A percentile compares a stretch with the other conserved stretches of the same genome.
These are phyloP conservation scores for Ophiosphaerella herpotricha DNA, from an alignment of 2,329 filamentous ascomycete species.

Conservation along the genomic window DNA sequence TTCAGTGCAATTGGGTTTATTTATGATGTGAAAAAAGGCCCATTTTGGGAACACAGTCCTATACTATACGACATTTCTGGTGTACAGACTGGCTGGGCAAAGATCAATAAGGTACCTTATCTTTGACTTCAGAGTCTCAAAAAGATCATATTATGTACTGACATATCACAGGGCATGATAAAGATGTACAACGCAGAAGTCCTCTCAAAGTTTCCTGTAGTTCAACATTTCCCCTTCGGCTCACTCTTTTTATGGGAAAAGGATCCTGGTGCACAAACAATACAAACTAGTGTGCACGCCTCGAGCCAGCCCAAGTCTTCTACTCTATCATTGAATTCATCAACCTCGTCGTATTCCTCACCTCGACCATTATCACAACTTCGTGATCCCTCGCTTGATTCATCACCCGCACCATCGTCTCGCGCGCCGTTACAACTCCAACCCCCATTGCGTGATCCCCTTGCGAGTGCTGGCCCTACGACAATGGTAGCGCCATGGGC, in stretches of 20 bases:
- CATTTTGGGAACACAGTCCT: constrained; percentile 93
- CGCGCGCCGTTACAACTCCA: constrained; percentile 10
- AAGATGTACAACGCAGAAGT: constrained; percentile 99
- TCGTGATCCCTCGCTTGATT: constrained; percentile 32
- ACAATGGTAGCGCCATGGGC: constrained; percentile 15
- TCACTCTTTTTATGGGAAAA: constrained; percentile 55
- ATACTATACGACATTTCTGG: constrained; percentile 94
- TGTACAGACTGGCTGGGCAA: constrained; percentile 87
- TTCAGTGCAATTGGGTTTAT: constrained; percentile 97
- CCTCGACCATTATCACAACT: constrained; percentile 26
- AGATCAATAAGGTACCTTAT: constrained; percentile 72
- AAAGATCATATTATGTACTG: constrained; percentile 1
- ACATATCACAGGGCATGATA: constrained; percentile 75
- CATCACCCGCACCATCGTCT: constrained; percentile 7
- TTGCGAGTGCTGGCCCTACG: not conserved
- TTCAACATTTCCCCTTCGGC: constrained; percentile 78
- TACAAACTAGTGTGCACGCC: constrained; percentile 42
- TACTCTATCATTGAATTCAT: constrained; percentile 18
- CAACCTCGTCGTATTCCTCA: constrained; percentile 12
- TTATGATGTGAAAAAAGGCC: constrained; percentile 92
- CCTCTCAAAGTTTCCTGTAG: constrained; percentile 92
- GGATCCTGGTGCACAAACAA: constrained; percentile 47
- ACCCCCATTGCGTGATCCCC: constrained; percentile 29
- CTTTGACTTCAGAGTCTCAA: not conserved
- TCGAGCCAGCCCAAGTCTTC: constrained; percentile 40